Conservation (phyloP, 106 monocot species). For the Dendrobium catenatum region DNA sequence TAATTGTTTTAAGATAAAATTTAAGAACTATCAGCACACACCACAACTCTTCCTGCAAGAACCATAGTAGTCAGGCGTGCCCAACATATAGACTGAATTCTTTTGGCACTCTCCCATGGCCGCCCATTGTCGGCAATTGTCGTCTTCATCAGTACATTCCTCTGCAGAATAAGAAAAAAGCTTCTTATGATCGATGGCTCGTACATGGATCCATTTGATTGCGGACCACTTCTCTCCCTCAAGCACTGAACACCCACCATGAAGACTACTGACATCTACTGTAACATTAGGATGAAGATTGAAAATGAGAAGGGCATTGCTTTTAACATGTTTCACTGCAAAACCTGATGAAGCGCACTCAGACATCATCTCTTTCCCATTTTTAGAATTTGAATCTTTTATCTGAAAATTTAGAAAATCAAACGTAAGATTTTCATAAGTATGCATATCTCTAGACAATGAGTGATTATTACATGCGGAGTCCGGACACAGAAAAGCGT, state of each 20-base stretch:
- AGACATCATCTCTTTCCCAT: constrained; percentile 20
- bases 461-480: too few relatives aligned
- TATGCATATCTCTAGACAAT: too few relatives aligned
- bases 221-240: constrained; percentile 66
- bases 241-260: constrained; percentile 35
- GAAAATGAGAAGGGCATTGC: constrained; percentile 56
- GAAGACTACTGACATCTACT: constrained; percentile 40
- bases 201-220: constrained; percentile 43
- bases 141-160: constrained; percentile 66
- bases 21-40: constrained; percentile 28
- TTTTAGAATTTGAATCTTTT: constrained; percentile 3
- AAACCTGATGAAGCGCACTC: constrained; percentile 34
- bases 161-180: background rate
- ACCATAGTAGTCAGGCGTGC: constrained; percentile 70
- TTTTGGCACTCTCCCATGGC: constrained; percentile 58
- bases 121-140: constrained; percentile 55
- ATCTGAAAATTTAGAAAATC: background rate
- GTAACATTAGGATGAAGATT: constrained; percentile 50
- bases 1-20: background rate
- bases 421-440: background rate
- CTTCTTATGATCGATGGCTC: constrained; percentile 5
- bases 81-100: constrained; percentile 63
- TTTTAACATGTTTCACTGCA: constrained; percentile 51
- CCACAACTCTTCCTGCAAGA: constrained; percentile 72
- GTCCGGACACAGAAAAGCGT: too few relatives aligned